These are phyloP conservation scores for Pichia sp. DNA, from an alignment of 1,139 yeast species.

Conservation along the genomic window DNA sequence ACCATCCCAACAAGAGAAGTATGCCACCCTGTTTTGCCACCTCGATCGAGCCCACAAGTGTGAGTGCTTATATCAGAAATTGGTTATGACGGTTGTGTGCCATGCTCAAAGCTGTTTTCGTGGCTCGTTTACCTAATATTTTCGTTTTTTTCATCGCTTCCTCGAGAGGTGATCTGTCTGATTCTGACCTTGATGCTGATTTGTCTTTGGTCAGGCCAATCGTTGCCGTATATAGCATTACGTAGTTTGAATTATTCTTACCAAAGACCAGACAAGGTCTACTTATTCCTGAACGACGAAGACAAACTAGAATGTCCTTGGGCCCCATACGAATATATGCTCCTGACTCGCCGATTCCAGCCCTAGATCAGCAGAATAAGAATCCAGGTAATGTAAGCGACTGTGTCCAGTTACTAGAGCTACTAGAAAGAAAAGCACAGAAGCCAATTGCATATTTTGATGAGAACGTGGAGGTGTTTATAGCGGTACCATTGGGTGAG, in stretches of 20 bases:
- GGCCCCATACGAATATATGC: slow-evolving; percentile 1
- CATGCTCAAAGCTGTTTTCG: too few relatives aligned
- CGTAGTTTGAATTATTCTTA: neutral
- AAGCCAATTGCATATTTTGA: slow-evolving; percentile 24
- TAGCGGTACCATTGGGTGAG: slow-evolving; percentile 12
- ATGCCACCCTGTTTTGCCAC: too few relatives aligned
- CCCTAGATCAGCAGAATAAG: neutral
- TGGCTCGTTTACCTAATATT: too few relatives aligned
- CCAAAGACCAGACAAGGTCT: neutral
- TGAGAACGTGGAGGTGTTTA: slow-evolving; percentile 18
- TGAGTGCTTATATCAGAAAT: too few relatives aligned
- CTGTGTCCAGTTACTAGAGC: neutral
- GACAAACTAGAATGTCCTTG: neutral
- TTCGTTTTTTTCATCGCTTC: neutral
- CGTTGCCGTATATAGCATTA: too few relatives aligned
- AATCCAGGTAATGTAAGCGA: neutral
- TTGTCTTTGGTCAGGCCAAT: neutral
- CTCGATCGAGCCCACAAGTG: too few relatives aligned
- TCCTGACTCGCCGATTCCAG: slow-evolving; percentile 1
- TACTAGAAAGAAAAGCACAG: neutral
- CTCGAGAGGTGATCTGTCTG: neutral
- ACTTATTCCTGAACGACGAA: too few relatives aligned
- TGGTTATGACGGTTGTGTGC: too few relatives aligned
- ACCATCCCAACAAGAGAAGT: too few relatives aligned
- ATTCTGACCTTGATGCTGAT: neutral